phyloP scores from a whole-genome alignment of 2,329 filamentous ascomycete species.

The Phaeosphaeria sp. region DNA sequence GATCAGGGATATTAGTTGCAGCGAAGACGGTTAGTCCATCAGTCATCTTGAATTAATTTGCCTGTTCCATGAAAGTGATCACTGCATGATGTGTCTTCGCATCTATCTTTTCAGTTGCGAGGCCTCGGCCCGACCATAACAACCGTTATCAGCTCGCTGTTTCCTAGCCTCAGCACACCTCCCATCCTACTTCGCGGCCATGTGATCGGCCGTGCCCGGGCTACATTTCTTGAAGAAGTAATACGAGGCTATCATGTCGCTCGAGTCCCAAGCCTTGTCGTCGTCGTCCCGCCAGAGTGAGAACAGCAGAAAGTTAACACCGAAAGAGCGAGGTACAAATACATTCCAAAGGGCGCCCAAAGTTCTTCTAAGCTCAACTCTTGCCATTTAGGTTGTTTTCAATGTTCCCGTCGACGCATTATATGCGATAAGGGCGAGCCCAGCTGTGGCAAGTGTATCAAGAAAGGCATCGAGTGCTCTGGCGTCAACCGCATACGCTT shows the following conservation, averaged over 20 bases:
- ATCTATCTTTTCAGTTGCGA: background rate
- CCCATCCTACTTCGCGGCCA: background rate
- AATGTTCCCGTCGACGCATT: slow-evolving; percentile 49
- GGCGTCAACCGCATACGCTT: slow-evolving; percentile 49
- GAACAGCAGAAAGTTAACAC: background rate
- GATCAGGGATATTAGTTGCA: background rate
- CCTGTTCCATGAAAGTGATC: background rate
- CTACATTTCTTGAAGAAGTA: background rate
- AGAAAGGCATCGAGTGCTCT: slow-evolving; percentile 49
- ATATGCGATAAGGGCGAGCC: slow-evolving; percentile 51
- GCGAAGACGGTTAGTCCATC: background rate
- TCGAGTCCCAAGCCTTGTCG: background rate
- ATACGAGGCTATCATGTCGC: background rate
- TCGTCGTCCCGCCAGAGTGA: background rate
- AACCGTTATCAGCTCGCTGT: background rate
- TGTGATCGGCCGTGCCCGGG: background rate
- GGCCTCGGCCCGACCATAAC: background rate
- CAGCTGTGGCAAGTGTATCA: slow-evolving; percentile 49
- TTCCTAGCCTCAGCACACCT: background rate
- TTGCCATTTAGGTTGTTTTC: slow-evolving; percentile 39
- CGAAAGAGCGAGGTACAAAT: slow-evolving; percentile 8
- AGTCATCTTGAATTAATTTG: background rate
- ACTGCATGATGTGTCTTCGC: background rate
- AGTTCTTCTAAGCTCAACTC: background rate
- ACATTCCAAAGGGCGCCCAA: background rate